Conservation (phyloP, 2,329 filamentous ascomycete species). For the Cladophialophora carrionii region DNA sequence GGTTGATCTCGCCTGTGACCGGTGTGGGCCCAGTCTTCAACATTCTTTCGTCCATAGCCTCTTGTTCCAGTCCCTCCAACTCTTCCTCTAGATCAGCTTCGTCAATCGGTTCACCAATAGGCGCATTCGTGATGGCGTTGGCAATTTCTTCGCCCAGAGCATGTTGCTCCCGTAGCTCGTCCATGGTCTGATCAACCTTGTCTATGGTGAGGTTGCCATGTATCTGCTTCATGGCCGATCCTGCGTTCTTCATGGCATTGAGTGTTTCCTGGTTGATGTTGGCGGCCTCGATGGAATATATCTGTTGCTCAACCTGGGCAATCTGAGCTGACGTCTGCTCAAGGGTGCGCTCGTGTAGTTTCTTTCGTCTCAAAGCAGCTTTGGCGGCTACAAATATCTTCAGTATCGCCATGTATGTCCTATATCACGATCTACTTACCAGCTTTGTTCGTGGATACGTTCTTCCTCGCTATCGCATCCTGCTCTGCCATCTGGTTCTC, state of each 20-base stretch:
- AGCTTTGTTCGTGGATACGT: constrained; percentile 85
- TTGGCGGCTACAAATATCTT: constrained; percentile 70
- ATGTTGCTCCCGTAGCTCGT: constrained; percentile 87
- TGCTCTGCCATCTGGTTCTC: constrained; percentile 93
- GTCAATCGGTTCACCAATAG: constrained; percentile 71
- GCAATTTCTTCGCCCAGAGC: constrained; percentile 91
- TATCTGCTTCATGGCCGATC: constrained; percentile 88
- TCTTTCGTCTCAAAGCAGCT: constrained; percentile 88
- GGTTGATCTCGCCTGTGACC: constrained; percentile 74
- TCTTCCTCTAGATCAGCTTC: constrained; percentile 85
- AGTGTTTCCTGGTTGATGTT: constrained; percentile 99
- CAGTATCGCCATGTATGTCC: not conserved
- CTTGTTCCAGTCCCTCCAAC: constrained; percentile 84
- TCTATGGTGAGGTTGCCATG: constrained; percentile 88
- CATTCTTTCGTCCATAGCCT: constrained; percentile 92
- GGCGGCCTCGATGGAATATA: constrained; percentile 94
- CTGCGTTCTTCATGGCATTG: constrained; percentile 88
- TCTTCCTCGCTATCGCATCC: constrained; percentile 83
- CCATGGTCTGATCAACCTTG: constrained; percentile 95
- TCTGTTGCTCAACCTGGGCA: constrained; percentile 88
- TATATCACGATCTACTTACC: constrained; percentile 61
- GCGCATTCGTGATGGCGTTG: constrained; percentile 75
- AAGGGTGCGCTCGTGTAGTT: constrained; percentile 86
- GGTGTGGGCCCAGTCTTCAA: constrained; percentile 84
- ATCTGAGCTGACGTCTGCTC: constrained; percentile 91